Evolutionary conservation across 768 basidiomycete species (phyloP).

Genomic region (Naganishia friedmannii): DNA sequence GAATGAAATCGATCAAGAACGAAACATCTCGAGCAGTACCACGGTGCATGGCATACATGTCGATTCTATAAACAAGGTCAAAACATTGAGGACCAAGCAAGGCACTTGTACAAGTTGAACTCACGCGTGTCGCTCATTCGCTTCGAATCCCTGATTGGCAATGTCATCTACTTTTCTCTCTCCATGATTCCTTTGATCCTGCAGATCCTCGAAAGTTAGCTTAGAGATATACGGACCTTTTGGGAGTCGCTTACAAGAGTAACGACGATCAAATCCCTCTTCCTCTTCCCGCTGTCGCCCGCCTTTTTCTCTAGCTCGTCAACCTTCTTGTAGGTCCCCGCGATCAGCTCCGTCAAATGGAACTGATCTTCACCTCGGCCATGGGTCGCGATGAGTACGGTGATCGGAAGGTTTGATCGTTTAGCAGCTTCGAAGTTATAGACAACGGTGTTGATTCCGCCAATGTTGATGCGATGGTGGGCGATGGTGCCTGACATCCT

Average conservation of each 20-base stretch:
- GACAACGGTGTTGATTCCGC: slow-evolving; percentile 28
- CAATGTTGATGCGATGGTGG: slow-evolving; percentile 27
- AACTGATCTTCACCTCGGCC: slow-evolving; percentile 54
- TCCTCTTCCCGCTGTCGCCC: slow-evolving; percentile 25
- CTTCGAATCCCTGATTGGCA: slow-evolving; percentile 52
- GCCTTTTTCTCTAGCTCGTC: slow-evolving; percentile 23
- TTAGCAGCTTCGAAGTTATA: slow-evolving; percentile 27
- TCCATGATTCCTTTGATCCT: slow-evolving; percentile 63
- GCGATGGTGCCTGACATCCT: neutral
- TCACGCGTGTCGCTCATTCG: slow-evolving; percentile 57
- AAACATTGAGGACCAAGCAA: neutral
- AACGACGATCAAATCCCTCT: slow-evolving; percentile 56
- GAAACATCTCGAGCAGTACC: slow-evolving; percentile 62
- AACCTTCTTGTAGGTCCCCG: slow-evolving; percentile 49
- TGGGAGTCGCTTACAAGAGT: slow-evolving; percentile 53
- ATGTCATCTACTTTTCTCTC: slow-evolving; percentile 52
- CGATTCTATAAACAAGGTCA: slow-evolving; percentile 43
- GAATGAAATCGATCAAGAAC: slow-evolving; percentile 75
- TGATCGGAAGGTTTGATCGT: slow-evolving; percentile 33
- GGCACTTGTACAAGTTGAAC: slow-evolving; percentile 30
- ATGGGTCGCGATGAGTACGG: slow-evolving; percentile 57
- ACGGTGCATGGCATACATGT: slow-evolving; percentile 56
- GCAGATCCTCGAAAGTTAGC: neutral
- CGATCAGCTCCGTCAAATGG: slow-evolving; percentile 50
- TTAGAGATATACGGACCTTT: neutral